A percentile compares a stretch with the other conserved stretches of the same genome.
These are phyloP conservation scores for Magnolia sinica DNA, from an alignment of 164 flowering plant genomes.

Conservation along the genomic window DNA sequence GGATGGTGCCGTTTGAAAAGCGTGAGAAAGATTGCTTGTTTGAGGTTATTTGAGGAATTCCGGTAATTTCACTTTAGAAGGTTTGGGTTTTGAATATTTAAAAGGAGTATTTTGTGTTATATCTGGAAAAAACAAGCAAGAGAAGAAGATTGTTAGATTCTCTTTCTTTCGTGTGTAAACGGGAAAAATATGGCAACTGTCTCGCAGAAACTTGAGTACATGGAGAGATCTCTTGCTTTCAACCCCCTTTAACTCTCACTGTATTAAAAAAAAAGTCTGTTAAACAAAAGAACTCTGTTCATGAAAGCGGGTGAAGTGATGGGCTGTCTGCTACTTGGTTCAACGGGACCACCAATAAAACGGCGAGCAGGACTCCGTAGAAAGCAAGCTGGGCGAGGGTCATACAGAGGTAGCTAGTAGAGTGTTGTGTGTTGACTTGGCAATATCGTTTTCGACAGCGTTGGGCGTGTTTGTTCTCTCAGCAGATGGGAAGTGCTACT, in stretches of 20 bases:
- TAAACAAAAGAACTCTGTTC: background rate
- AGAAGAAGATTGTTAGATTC: background rate
- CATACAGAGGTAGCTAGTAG: conserved; percentile 73
- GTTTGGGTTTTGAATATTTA: background rate
- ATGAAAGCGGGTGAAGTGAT: conserved; percentile 17
- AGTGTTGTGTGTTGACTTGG: conserved; percentile 8
- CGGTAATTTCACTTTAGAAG: background rate
- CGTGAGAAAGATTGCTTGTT: background rate
- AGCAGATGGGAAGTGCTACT: conserved; percentile 43
- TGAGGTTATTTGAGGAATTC: conserved; percentile 1
- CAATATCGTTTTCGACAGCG: background rate
- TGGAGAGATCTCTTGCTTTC: background rate
- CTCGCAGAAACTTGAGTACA: background rate
- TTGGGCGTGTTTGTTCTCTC: background rate
- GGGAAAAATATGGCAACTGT: conserved; percentile 13
- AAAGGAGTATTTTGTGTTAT: background rate
- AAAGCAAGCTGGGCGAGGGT: conserved; percentile 86
- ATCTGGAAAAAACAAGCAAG: background rate
- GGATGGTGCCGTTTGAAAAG: conserved; percentile 13
- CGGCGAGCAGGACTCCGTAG: conserved; percentile 66
- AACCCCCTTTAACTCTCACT: background rate
- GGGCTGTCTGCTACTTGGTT: conserved; percentile 38
- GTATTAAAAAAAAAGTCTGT: background rate
- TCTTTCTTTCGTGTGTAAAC: background rate
- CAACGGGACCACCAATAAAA: conserved; percentile 66